phyloP scores from a whole-genome alignment of 2,329 filamentous ascomycete genomes.

The Nigrospora oryzae region DNA sequence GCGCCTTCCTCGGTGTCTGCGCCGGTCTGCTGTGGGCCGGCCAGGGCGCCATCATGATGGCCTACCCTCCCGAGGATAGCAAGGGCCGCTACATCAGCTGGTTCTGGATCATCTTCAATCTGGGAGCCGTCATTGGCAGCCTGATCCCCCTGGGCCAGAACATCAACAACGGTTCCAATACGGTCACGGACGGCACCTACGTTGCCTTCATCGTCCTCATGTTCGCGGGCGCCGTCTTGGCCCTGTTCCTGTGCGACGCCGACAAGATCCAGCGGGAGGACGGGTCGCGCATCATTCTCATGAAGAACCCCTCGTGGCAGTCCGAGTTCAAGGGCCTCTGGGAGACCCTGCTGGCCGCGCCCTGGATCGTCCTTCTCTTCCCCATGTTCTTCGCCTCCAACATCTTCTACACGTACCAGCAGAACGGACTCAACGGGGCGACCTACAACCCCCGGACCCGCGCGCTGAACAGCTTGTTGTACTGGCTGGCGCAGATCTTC shows the following conservation, averaged over 20 bases:
- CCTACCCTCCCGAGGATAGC: conserved; percentile 70
- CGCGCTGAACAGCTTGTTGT: conserved; percentile 61
- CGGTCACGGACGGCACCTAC: conserved; percentile 61
- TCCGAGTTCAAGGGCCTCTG: conserved; percentile 61
- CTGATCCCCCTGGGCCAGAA: conserved; percentile 68
- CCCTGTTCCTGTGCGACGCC: conserved; percentile 54
- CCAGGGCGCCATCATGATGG: conserved; percentile 83
- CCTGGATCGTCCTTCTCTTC: conserved; percentile 63
- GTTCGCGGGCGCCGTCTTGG: conserved; percentile 53
- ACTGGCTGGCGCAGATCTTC: conserved; percentile 66
- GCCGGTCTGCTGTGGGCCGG: conserved; percentile 76
- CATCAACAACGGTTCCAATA: conserved; percentile 43
- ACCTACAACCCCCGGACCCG: conserved; percentile 65
- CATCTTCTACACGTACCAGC: conserved; percentile 75
- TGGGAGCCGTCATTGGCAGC: conserved; percentile 81
- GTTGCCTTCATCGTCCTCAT: conserved; percentile 69
- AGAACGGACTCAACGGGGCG: conserved; percentile 61
- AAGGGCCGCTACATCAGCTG: conserved; percentile 86
- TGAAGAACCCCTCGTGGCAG: conserved; percentile 71
- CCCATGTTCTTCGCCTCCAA: conserved; percentile 76
- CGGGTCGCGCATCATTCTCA: conserved; percentile 61
- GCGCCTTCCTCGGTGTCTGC: conserved; percentile 67
- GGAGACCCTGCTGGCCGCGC: conserved; percentile 54
- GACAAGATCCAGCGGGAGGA: conserved; percentile 60
- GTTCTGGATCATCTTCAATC: conserved; percentile 95